Conservation (phyloP, 129 eudicot species). For the Chrysanthemum lavandulifolium region DNA sequence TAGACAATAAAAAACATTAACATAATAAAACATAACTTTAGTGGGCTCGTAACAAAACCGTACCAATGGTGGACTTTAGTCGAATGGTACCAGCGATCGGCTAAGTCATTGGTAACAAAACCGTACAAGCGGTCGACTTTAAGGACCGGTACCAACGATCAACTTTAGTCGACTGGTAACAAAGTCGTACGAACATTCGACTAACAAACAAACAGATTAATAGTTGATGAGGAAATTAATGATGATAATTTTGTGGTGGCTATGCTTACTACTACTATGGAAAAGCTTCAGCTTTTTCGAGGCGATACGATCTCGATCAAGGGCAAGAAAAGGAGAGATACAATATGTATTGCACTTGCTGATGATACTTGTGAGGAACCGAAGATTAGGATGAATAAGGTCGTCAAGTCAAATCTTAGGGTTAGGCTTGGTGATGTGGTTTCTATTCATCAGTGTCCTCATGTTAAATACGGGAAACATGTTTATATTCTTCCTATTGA, state of each 20-base stretch:
- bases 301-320: conserved; percentile 84
- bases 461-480: conserved; percentile 94
- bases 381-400: conserved; percentile 87
- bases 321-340: conserved; percentile 92
- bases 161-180: no score
- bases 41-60: no score
- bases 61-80: no score
- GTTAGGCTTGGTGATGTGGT: conserved; percentile 88
- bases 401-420: conserved; percentile 75
- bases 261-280: conserved; percentile 83
- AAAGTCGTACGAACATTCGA: no score
- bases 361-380: conserved; percentile 94
- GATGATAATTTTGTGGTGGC: conserved; percentile 87
- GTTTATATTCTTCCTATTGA: conserved; percentile 91
- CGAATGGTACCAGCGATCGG: no score
- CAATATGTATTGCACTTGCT: conserved; percentile 87
- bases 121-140: no score
- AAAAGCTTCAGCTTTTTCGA: conserved; percentile 87
- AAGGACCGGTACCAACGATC: no score
- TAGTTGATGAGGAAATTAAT: conserved; percentile 81
- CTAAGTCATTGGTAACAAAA: no score
- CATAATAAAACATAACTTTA: no score
- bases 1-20: no score
- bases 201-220: no score
- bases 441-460: conserved; percentile 86